A percentile compares a stretch with the other conserved stretches of the same genome.
phyloP scores from a whole-genome alignment of 768 basidiomycete genomes.

The Pulveroboletus sp. region DNA sequence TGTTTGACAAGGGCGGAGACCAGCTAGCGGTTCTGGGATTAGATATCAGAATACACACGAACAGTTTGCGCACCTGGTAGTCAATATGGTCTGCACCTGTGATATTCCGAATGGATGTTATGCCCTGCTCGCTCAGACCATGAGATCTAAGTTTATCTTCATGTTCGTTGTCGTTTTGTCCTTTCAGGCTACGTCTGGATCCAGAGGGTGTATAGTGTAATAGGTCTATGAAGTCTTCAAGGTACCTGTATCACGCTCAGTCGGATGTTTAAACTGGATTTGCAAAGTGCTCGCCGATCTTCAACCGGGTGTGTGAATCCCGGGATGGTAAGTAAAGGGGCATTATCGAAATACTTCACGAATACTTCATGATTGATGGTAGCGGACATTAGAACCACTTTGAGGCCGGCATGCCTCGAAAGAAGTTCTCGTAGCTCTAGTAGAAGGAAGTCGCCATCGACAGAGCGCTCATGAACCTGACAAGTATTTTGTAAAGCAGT shows the following conservation, averaged over 20 bases:
- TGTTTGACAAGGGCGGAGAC: constrained; percentile 63
- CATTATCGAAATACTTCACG: constrained; percentile 73
- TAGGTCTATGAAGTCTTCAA: constrained; percentile 70
- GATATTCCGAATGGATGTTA: constrained; percentile 58
- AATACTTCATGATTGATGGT: constrained; percentile 92
- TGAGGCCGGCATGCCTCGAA: constrained; percentile 57
- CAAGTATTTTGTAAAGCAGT: background rate
- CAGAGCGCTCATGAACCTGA: constrained; percentile 87
- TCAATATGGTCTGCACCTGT: constrained; percentile 64
- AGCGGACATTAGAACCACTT: constrained; percentile 88
- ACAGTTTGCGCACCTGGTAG: constrained; percentile 48
- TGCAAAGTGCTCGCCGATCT: constrained; percentile 51
- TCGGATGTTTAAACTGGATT: background rate
- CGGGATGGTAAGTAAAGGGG: constrained; percentile 80
- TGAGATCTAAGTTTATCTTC: constrained; percentile 46
- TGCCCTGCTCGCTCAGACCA: constrained; percentile 49
- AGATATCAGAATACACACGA: background rate
- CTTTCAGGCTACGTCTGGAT: constrained; percentile 29
- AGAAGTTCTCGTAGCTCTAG: constrained; percentile 79
- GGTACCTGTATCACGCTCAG: constrained; percentile 49
- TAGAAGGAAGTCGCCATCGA: constrained; percentile 87
- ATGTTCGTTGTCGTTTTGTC: constrained; percentile 35
- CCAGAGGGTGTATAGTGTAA: constrained; percentile 53
- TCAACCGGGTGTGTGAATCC: constrained; percentile 76
- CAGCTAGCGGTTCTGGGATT: constrained; percentile 39